Base-by-base conservation (phyloP, 1,284 basidiomycete genomes). In the Anthracocystis setariae region DNA sequence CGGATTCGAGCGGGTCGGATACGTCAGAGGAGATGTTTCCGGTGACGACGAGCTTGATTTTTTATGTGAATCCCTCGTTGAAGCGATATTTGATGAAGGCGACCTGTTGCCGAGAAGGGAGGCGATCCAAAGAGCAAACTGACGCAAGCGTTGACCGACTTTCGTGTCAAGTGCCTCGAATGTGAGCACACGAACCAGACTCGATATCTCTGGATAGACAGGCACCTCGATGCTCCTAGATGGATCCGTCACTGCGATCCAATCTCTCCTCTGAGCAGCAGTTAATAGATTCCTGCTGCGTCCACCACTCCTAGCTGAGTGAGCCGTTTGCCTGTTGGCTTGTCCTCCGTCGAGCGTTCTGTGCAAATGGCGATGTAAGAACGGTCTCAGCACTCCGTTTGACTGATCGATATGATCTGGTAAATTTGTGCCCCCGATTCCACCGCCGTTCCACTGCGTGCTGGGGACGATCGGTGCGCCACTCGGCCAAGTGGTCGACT, bases 191-290 rank as follows among this genome's bases (percentile, higher is more conserved):
- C 49, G 44, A 32, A 67, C 54, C 24, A 68, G 10, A 15, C 70
- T 63, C 24, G 46, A 47, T 18, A 73, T 56, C 27, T 61, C 51
- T 3, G 70, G 70, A 25, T 61, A 68, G 15, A 64, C 59, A 0
- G 60, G 60, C 1, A 73, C 64, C 42, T 73, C 70, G 32, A 73
- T 59, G 20, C 49, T 44, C n/a, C 52, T 37, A 3, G 35, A 39
- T 8, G 70, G 64, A 43, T 73, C 64, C 9, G 70, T 68, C 13
- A 73, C 60, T 4, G 70, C 70, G 25, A 73, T 64, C 70, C 70
- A 73, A 42, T 73, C 67, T n/a, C 60, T 56, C 20, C 67, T 60
- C 45, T 66, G 57, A 12, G 35, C 57, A 9, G 51, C 51, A 8
- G 47, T 44, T 24, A 48, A 18, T 17, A 51, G 15, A 5, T 10